Percentiles rank a stretch among this genome's conserved stretches.
phyloP scores from a whole-genome alignment of 495 filamentous ascomycete genomes.

The Astrothelium macrocarpum region DNA sequence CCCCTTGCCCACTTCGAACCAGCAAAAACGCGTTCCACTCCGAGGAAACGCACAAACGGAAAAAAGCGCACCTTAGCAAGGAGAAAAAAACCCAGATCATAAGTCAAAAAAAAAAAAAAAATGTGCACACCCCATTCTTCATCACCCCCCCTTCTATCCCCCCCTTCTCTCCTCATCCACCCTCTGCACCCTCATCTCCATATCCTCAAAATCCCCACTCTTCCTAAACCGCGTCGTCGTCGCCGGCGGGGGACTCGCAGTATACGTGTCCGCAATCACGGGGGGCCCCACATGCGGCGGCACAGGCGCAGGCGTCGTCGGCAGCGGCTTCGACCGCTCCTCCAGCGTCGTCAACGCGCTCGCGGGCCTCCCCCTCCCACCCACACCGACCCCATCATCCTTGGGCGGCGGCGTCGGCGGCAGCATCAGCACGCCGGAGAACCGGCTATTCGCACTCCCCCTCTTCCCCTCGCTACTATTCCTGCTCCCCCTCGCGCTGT shows the following conservation, averaged over 20 bases:
- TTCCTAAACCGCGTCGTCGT: slow-evolving; percentile 3
- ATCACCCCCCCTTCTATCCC: too few species aligned
- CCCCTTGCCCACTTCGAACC: too few species aligned
- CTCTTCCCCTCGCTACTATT: background rate
- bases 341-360: background rate
- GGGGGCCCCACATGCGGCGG: too few species aligned
- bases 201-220: slow-evolving; percentile 2
- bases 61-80: background rate
- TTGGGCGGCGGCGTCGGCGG: background rate
- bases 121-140: too few species aligned
- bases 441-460: too few species aligned
- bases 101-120: too few species aligned
- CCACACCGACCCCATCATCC: background rate
- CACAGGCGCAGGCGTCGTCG: background rate
- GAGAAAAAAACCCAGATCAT: background rate
- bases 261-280: background rate
- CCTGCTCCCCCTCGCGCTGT: background rate
- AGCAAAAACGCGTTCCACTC: too few species aligned
- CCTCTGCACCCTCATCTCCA: slow-evolving; percentile 1
- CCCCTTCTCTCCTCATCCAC: background rate
- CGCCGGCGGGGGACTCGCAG: background rate
- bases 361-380: background rate
- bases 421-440: too few species aligned
- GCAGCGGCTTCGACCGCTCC: background rate
- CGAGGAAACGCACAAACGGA: background rate